Evolutionary conservation across 768 basidiomycete species (phyloP), one percentile per base, ranked within the genome.

Genomic region (Glaciozyma antarctica): DNA sequence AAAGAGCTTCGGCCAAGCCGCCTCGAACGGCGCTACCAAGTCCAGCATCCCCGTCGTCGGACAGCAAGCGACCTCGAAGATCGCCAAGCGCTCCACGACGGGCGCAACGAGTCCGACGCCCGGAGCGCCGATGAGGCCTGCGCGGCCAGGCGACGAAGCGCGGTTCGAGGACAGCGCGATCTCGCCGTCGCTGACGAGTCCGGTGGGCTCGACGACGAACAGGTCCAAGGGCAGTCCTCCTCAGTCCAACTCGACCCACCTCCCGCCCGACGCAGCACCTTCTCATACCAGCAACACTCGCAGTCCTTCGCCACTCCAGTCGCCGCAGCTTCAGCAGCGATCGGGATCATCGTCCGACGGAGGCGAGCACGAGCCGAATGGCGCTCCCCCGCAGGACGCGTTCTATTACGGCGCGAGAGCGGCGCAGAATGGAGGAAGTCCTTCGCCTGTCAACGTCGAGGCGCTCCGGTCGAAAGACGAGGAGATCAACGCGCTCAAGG

Each of bases 401-500:
- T 53, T 51, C 60, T 61, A 53, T 51, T 53, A 61, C 45, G 49
- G 60, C 34, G 44, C 57, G 57, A 43, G 41, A 5, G 26, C 51
- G 21, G 28, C 51, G 51, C 6, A 28, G n/a, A 24, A 24, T 26
- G 24, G 24, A 21, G 51, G n/a, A 24, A 9, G 8, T 52, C 22
- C 24, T 28, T 15, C 51, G 26, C 28, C 6, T 3, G 16, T 32
- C 43, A n/a, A 41, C 24, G 30, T 30, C 10, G 55, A 57, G 22
- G 28, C 28, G 47, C 30, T 47, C 30, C 21, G n/a, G 45, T 34
- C 41, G 19, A 62, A 69, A 58, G 62, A 68, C 54, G 59, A 61
- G 67, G 91, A 94, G 75, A 74, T 95, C 54, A 89, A 90, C 69
- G 79, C 79, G 54, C 77, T 87, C 69, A 86, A 84, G 81, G 83